Conservation (phyloP, 371 early-diverging fungal species). For the Globomyces sp. region DNA sequence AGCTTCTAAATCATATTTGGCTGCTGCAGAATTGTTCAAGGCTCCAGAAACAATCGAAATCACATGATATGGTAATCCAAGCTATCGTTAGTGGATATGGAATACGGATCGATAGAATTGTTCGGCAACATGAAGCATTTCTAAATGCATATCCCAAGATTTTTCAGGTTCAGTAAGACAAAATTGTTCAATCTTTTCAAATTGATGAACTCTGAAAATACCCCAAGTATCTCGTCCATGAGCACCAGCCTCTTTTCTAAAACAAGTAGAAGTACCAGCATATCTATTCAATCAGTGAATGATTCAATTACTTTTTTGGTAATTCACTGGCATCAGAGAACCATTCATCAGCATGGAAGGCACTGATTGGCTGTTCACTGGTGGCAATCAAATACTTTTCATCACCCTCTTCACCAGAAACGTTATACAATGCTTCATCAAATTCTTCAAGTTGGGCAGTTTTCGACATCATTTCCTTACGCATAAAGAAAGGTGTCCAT, state of each 20-base stretch:
- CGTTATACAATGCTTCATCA: conserved; percentile 99
- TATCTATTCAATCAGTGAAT: conserved; percentile 40
- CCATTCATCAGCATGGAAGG: conserved; percentile 97
- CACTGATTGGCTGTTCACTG: conserved; percentile 99
- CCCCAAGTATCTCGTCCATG: conserved; percentile 99
- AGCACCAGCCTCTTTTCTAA: conserved; percentile 99
- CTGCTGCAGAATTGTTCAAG: conserved; percentile 99
- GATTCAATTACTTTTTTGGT: conserved; percentile 63
- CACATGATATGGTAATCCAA: conserved; percentile 94
- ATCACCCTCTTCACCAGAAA: conserved; percentile 70
- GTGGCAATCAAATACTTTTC: conserved; percentile 99
- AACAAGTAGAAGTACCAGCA: conserved; percentile 99
- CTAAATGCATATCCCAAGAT: conserved; percentile 97
- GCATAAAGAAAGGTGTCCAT: conserved; percentile 99
- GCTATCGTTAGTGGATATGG: conserved; percentile 39
- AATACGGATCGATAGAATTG: conserved; percentile 92
- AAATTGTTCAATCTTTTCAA: conserved; percentile 99
- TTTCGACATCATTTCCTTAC: conserved; percentile 96
- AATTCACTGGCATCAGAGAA: conserved; percentile 91
- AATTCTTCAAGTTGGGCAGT: conserved; percentile 99
- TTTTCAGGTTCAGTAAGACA: conserved; percentile 96
- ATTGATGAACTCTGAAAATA: conserved; percentile 99
- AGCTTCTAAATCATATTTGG: conserved; percentile 99
- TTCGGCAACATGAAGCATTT: conserved; percentile 93
- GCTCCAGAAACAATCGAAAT: conserved; percentile 98